Conservation (phyloP, 2,329 filamentous ascomycete species). For the Chrysoporthe cubensis region DNA sequence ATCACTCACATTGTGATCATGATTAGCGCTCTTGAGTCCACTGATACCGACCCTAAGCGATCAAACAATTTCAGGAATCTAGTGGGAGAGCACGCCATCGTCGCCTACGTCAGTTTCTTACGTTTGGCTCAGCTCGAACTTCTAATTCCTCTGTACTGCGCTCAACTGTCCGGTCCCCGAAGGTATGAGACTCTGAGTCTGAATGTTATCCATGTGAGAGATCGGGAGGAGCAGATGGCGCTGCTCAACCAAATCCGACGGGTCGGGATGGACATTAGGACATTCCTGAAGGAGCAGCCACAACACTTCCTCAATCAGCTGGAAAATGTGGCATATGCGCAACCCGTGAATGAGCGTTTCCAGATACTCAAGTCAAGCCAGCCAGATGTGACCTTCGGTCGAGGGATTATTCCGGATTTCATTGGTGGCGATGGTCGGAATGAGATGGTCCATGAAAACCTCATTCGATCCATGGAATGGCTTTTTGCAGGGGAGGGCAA, state of each 20-base stretch:
- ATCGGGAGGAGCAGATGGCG: constrained; percentile 65
- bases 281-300: constrained; percentile 74
- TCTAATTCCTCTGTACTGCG: constrained; percentile 85
- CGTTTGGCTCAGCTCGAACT: constrained; percentile 74
- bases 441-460: constrained; percentile 46
- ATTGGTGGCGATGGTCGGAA: constrained; percentile 62
- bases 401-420: constrained; percentile 71
- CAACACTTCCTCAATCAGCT: constrained; percentile 55
- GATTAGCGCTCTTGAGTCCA: constrained; percentile 66
- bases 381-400: constrained; percentile 61
- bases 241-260: constrained; percentile 77
- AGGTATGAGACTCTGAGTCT: constrained; percentile 73
- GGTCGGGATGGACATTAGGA: constrained; percentile 71
- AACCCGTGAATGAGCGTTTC: constrained; percentile 46
- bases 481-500: constrained; percentile 69
- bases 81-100: constrained; percentile 69
- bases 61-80: constrained; percentile 37
- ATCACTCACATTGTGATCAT: constrained; percentile 69
- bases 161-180: constrained; percentile 69
- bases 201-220: constrained; percentile 74
- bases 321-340: constrained; percentile 43
- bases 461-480: constrained; percentile 86
- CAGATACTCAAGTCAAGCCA: constrained; percentile 52
- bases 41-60: constrained; percentile 41
- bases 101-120: constrained; percentile 80